Conservation (phyloP, 306 rosid species). For the Cucurbita moschata region DNA sequence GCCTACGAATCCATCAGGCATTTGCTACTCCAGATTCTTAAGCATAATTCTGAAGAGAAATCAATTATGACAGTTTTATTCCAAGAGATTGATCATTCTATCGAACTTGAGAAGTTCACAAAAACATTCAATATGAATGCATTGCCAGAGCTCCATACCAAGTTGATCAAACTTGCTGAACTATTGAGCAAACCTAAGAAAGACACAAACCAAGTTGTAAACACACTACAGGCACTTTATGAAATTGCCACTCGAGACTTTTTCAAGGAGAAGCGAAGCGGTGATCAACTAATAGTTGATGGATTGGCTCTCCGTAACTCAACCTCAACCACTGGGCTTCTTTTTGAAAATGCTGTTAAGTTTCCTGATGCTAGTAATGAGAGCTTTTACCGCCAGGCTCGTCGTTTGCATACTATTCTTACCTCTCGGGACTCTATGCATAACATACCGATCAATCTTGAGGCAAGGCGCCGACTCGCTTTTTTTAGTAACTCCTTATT, state of each 20-base stretch:
- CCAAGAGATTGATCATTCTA: constrained; percentile 79
- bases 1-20: constrained; percentile 68
- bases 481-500: constrained; percentile 92
- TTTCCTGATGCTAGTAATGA: constrained; percentile 50
- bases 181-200: constrained; percentile 46
- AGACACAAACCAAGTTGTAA: constrained; percentile 52
- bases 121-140: constrained; percentile 62
- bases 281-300: constrained; percentile 54
- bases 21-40: constrained; percentile 52
- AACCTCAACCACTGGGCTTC: constrained; percentile 37
- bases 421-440: constrained; percentile 87
- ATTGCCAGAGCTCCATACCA: constrained; percentile 60
- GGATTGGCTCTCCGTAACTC: constrained; percentile 63
- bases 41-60: constrained; percentile 60
- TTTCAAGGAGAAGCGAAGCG: constrained; percentile 57
- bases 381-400: constrained; percentile 65
- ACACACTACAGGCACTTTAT: constrained; percentile 78
- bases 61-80: constrained; percentile 69
- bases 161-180: constrained; percentile 66
- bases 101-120: constrained; percentile 64
- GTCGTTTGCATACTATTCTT: constrained; percentile 77
- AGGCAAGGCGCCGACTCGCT: constrained; percentile 90
- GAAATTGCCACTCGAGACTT: constrained; percentile 72
- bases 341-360: constrained; percentile 57
- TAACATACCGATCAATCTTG: constrained; percentile 75